phyloP scores from a whole-genome alignment of 2,329 filamentous ascomycete species.

The Fusarium sp. region DNA sequence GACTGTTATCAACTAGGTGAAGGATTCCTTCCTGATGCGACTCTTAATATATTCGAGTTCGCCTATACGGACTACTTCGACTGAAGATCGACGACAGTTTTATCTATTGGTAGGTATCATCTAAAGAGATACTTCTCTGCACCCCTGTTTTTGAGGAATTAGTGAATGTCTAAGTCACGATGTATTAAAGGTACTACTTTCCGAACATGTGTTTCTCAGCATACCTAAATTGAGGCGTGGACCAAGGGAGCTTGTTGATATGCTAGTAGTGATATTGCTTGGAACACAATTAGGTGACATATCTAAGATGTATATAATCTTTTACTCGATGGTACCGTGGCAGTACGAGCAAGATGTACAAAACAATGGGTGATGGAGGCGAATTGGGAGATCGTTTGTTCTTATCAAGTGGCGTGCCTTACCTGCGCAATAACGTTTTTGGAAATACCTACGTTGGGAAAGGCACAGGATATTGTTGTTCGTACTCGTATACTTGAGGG shows the following conservation, averaged over 20 bases:
- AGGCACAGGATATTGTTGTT: neutral
- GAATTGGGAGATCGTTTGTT: slow-evolving; percentile 6
- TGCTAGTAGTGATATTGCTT: neutral
- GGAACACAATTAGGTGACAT: neutral
- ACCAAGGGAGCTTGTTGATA: neutral
- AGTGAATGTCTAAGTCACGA: neutral
- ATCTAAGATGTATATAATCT: neutral
- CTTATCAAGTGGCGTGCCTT: slow-evolving; percentile 23
- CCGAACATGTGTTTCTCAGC: neutral
- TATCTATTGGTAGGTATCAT: neutral
- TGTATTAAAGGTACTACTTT: neutral
- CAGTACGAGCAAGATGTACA: neutral
- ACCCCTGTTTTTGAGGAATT: neutral
- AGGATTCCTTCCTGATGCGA: neutral
- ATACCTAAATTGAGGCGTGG: neutral
- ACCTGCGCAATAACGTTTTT: slow-evolving; percentile 14
- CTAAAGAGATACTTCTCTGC: neutral
- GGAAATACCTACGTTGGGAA: neutral
- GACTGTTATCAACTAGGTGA: neutral
- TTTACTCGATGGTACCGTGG: too few relatives aligned
- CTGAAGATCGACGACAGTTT: neutral
- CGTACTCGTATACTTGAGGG: slow-evolving; percentile 1
- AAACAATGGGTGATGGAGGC: too few relatives aligned
- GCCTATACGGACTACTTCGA: neutral
- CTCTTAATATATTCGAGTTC: neutral